These are phyloP conservation scores for Cydonia oblonga DNA, from an alignment of 331 rosid species.

Conservation along the genomic window DNA sequence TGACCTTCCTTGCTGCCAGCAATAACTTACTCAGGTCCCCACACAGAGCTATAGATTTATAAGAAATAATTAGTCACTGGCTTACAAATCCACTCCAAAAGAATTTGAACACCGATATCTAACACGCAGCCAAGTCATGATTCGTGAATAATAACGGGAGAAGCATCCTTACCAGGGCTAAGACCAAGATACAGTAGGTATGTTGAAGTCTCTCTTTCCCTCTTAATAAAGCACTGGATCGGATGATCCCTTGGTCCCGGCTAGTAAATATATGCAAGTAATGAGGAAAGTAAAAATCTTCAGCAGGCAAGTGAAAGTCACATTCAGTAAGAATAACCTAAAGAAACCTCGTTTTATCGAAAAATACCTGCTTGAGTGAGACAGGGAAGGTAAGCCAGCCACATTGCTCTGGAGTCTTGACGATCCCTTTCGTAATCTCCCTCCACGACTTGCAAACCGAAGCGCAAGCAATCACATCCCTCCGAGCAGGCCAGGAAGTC, in stretches of 20 bases:
- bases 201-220: constrained; percentile 72
- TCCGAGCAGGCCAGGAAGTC: constrained; percentile 70
- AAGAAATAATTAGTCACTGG: background rate
- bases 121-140: background rate
- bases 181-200: constrained; percentile 71
- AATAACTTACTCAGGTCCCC: constrained; percentile 67
- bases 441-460: constrained; percentile 88
- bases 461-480: constrained; percentile 73
- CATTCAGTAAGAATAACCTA: background rate
- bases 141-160: background rate
- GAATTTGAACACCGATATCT: background rate
- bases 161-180: constrained; percentile 55
- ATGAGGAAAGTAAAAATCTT: background rate
- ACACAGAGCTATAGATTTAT: constrained; percentile 48
- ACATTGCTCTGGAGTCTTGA: constrained; percentile 75
- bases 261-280: constrained; percentile 20
- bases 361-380: constrained; percentile 73
- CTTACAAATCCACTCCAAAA: background rate
- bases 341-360: background rate
- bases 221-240: constrained; percentile 78
- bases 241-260: constrained; percentile 80
- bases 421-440: constrained; percentile 54
- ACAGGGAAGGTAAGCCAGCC: constrained; percentile 78
- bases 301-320: background rate
- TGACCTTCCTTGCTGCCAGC: constrained; percentile 57